Evolutionary conservation across 768 basidiomycete species (phyloP), one percentile per base, ranked within the genome.

Genomic region (Kwoniella sp.): DNA sequence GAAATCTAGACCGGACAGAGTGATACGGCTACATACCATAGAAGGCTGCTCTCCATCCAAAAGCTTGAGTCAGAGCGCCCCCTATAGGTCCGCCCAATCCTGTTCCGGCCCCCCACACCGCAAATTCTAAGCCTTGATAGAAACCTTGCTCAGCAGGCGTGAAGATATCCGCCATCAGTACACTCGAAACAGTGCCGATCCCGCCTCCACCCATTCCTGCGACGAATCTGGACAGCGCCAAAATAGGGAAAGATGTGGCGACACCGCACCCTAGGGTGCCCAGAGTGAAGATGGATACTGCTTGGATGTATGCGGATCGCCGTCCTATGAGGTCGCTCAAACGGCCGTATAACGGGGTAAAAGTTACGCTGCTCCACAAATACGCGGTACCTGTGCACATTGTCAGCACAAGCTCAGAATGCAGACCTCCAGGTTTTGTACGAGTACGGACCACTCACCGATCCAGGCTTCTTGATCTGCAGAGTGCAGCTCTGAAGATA

Each of bases 231-330:
- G 89, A 89, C 46, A 84, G 83, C 63, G 94, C 90, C 56, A 95
- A 84, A 12, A 84, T 65, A 86, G 84, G 91, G 95, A 94, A 59
- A 3, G 88, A 89, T 9, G 88, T 86, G 46, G 91, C 92, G 40
- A 92, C 70, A 1, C 91, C 94, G 74, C 93, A 97, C 15, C 88
- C 83, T 46, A 92, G 82, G 1, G 93, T 96, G 22, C 93, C 93
- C 64, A 85, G 83, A 1, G 91, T 90, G 83, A 96, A 95, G 65
- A 95, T 83, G 65, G 86, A 83, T 61, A 93, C 80, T 10, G 88
- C 93, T 52, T 91, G 82, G 64, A 96, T 82, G 87, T 92, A 90
- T 21, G 93, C 90, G 46, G 88, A 87, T 79, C 90, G 88, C 49
- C 94, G 85, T 4, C 81, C 81, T 48, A 79, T 70, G 56, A 81